Percentiles rank a stretch among this genome's conserved stretches.
phyloP scores from a whole-genome alignment of 108 stramenopile species.

The Skeletonema menzelii region DNA sequence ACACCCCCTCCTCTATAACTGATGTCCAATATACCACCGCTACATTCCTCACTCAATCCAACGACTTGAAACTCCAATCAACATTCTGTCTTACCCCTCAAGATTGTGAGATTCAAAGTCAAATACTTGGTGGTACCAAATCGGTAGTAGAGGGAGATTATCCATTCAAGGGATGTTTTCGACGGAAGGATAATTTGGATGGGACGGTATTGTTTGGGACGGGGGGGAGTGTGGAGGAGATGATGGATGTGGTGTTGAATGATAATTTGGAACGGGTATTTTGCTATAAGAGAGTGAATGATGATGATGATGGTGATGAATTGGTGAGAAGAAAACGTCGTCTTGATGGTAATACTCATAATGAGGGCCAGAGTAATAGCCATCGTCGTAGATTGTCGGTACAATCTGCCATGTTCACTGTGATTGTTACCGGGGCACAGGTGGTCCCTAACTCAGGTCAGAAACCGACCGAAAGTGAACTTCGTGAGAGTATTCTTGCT shows the following conservation, averaged over 20 bases:
- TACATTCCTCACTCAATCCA: neutral
- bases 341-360: neutral
- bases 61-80: neutral
- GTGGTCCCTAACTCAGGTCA: neutral
- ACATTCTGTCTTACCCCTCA: neutral
- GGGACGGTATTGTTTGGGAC: neutral
- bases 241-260: constrained; percentile 7
- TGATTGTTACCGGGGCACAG: neutral
- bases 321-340: neutral
- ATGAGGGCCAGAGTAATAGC: neutral
- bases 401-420: neutral
- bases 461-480: neutral
- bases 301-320: neutral
- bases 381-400: neutral
- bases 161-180: neutral
- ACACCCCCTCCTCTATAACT: neutral
- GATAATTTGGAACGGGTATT: neutral
- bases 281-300: neutral
- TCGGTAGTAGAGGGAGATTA: neutral
- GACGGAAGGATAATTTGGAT: neutral
- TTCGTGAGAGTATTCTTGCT: neutral
- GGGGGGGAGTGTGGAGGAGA: neutral
- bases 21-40: neutral
- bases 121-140: neutral
- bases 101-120: neutral